A percentile compares a stretch with the other conserved stretches of the same genome.
These are phyloP conservation scores for Sclerotinia nivalis DNA, from an alignment of 2,329 filamentous ascomycete species.

Conservation along the genomic window DNA sequence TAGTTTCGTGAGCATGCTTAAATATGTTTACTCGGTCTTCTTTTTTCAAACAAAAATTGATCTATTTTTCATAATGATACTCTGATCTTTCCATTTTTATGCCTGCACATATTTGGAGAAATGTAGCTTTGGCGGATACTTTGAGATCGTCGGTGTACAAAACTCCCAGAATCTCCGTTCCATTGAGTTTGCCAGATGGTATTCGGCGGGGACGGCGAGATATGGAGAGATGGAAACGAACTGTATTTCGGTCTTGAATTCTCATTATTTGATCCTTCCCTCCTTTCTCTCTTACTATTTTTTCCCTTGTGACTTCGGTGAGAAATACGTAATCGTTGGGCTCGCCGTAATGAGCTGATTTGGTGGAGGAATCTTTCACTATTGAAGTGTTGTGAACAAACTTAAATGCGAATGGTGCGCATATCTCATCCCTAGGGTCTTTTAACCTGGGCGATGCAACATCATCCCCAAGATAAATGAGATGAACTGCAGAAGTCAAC, in stretches of 20 bases:
- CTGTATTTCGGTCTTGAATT: neutral
- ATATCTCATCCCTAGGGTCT: neutral
- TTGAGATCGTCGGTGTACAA: neutral
- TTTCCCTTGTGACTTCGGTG: neutral
- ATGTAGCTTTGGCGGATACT: neutral
- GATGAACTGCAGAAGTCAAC: neutral
- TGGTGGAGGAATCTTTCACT: neutral
- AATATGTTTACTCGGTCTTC: neutral
- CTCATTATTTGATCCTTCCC: neutral
- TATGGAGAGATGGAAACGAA: neutral
- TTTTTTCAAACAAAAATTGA: neutral
- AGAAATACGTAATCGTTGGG: neutral
- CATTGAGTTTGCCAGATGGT: neutral
- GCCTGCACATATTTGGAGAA: neutral
- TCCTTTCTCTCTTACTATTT: neutral
- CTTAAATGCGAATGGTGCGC: constrained; percentile 2
- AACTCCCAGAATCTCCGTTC: neutral
- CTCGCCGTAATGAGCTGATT: neutral
- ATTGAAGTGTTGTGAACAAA: neutral
- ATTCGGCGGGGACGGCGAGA: neutral
- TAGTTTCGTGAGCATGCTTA: neutral
- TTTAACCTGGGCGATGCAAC: neutral
- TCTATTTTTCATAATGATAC: neutral
- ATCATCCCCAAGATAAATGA: neutral
- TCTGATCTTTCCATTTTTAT: neutral